Percentiles rank a stretch among this genome's conserved stretches.
Evolutionary conservation across 305 asterid species (phyloP).

Genomic region (Fraxinus sp.): DNA sequence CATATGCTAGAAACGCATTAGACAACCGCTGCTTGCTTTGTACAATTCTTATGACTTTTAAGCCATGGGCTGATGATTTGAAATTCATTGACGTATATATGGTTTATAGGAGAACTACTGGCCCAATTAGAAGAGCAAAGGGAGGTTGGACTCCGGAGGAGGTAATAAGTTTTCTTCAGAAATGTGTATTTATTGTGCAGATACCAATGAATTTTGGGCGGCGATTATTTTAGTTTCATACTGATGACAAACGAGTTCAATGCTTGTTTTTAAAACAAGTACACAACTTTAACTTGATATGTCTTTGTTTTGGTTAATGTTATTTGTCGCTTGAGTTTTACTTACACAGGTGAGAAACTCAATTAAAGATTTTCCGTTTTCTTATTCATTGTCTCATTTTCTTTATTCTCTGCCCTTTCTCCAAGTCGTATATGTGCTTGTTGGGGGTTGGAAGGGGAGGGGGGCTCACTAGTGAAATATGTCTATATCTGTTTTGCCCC

Average conservation of each 20-base stretch:
- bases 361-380: background rate
- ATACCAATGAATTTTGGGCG: background rate
- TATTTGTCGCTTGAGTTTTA: background rate
- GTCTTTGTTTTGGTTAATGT: background rate
- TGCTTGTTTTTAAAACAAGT: conserved; percentile 11
- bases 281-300: background rate
- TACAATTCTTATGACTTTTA: background rate
- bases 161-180: conserved; percentile 46
- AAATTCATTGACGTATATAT: conserved; percentile 16
- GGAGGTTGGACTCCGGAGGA: conserved; percentile 99
- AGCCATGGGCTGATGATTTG: conserved; percentile 17
- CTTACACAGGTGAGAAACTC: background rate
- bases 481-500: background rate
- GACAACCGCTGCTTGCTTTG: background rate
- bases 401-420: background rate
- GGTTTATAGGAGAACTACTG: conserved; percentile 75
- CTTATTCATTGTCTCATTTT: background rate
- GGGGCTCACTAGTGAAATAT: background rate
- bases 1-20: conserved; percentile 2
- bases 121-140: conserved; percentile 99
- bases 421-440: background rate
- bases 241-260: background rate
- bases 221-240: conserved; percentile 13
- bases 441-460: background rate
- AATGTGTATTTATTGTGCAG: conserved; percentile 17